Conservation (phyloP, 2,329 filamentous ascomycete genomes). For the Cladosporium velox region DNA sequence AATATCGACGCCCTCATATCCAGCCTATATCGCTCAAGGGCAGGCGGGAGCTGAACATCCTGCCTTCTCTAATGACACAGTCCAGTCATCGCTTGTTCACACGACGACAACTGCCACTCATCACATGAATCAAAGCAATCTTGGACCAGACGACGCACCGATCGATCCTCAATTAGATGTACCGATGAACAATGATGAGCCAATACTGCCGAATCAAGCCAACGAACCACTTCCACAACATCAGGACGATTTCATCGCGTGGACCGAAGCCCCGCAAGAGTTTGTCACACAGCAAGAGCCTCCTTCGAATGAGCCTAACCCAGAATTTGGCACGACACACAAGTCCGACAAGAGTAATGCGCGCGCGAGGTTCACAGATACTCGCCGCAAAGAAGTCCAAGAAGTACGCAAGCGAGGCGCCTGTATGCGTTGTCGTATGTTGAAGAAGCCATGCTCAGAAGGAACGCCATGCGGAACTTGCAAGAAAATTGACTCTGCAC, state of each 20-base stretch:
- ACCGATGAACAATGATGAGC: neutral
- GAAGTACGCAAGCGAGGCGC: constrained; percentile 62
- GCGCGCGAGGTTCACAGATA: constrained; percentile 58
- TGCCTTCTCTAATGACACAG: constrained; percentile 2
- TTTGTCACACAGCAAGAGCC: constrained; percentile 20
- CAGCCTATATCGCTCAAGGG: constrained; percentile 7
- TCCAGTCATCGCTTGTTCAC: constrained; percentile 24
- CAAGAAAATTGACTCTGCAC: constrained; percentile 59
- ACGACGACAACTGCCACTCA: constrained; percentile 27
- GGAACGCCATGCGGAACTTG: constrained; percentile 62
- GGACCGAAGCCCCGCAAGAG: constrained; percentile 27
- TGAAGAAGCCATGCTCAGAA: constrained; percentile 65
- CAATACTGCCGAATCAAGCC: neutral
- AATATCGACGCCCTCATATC: neutral
- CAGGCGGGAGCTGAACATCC: neutral
- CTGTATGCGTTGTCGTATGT: constrained; percentile 64
- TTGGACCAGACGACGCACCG: neutral
- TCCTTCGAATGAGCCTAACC: constrained; percentile 19
- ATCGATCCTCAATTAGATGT: constrained; percentile 16
- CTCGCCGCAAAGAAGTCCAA: constrained; percentile 60
- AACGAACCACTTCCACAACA: neutral
- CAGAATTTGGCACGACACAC: constrained; percentile 25
- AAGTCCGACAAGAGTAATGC: constrained; percentile 21
- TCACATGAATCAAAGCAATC: constrained; percentile 15
- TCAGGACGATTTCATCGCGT: constrained; percentile 21